Percentiles rank a stretch among this genome's conserved stretches.
Evolutionary conservation across 768 basidiomycete genomes (phyloP).

Genomic region (Saitozyma podzolica): DNA sequence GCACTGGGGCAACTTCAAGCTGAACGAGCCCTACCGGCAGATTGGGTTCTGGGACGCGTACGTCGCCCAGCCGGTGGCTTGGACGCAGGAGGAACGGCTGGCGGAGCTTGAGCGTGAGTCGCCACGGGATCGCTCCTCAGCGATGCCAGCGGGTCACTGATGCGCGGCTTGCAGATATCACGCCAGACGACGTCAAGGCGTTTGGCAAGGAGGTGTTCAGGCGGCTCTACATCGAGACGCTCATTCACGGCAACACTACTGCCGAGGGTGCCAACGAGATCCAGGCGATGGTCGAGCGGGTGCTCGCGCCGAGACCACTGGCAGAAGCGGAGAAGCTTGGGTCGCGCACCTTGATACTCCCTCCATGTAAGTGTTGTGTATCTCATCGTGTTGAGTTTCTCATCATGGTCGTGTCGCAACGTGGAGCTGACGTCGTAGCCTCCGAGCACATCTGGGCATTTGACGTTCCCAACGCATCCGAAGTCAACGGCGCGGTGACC

Average conservation of each 20-base stretch:
- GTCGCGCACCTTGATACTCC: conserved; percentile 64
- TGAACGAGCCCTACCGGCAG: conserved; percentile 82
- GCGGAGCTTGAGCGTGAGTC: conserved; percentile 70
- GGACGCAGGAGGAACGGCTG: conserved; percentile 75
- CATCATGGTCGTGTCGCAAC: background rate
- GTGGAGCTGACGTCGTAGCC: conserved; percentile 55
- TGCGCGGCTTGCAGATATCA: conserved; percentile 62
- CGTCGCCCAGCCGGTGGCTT: conserved; percentile 66
- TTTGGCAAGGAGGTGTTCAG: conserved; percentile 66
- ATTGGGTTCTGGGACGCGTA: conserved; percentile 65
- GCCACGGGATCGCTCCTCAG: conserved; percentile 1
- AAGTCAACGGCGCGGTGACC: conserved; percentile 80
- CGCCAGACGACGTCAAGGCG: conserved; percentile 65
- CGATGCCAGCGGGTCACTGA: background rate
- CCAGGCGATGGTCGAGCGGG: conserved; percentile 68
- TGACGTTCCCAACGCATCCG: conserved; percentile 74
- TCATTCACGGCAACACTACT: conserved; percentile 80
- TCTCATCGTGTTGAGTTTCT: background rate
- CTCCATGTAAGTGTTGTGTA: conserved; percentile 59
- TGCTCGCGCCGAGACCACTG: conserved; percentile 62
- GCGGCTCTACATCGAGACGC: conserved; percentile 66
- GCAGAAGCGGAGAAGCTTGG: conserved; percentile 60
- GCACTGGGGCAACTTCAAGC: conserved; percentile 81
- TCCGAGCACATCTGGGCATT: conserved; percentile 68
- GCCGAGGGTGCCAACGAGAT: conserved; percentile 78